Percentiles rank a stretch among this genome's conserved stretches.
phyloP scores from a whole-genome alignment of 1,139 yeast species.

The Tardiomyces digboiensis region DNA sequence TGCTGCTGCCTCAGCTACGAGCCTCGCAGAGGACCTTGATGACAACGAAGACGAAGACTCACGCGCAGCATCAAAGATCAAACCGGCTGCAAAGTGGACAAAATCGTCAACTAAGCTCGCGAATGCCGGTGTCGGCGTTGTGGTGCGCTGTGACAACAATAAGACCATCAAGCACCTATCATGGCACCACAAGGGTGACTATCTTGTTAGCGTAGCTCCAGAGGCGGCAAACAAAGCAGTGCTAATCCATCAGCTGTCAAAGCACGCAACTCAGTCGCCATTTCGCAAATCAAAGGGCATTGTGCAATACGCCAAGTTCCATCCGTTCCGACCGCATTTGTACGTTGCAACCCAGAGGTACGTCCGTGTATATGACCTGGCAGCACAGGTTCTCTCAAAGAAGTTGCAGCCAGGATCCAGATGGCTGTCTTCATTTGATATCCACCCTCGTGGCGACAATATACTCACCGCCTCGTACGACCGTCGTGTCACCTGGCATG shows the following conservation, averaged over 20 bases:
- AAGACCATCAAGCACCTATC: constrained; percentile 73
- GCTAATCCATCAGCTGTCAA: constrained; percentile 86
- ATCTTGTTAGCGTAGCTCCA: constrained; percentile 89
- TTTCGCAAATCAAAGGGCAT: constrained; percentile 90
- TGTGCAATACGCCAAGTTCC: constrained; percentile 93
- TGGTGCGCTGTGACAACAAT: constrained; percentile 44
- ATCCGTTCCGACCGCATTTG: constrained; percentile 90
- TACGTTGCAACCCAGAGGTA: constrained; percentile 94
- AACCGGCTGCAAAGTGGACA: constrained; percentile 72
- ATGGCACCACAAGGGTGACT: constrained; percentile 98
- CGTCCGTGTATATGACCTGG: constrained; percentile 79
- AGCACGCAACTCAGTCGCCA: constrained; percentile 96
- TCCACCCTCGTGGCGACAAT: constrained; percentile 96
- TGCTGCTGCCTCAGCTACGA: constrained; percentile 19
- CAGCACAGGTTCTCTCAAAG: constrained; percentile 75
- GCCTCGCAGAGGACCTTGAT: constrained; percentile 6
- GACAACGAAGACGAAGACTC: constrained; percentile 26
- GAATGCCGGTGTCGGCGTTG: constrained; percentile 61
- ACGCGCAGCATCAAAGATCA: constrained; percentile 34
- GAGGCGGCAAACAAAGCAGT: constrained; percentile 85
- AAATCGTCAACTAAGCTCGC: constrained; percentile 63
- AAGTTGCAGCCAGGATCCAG: constrained; percentile 92
- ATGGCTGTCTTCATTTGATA: constrained; percentile 85
- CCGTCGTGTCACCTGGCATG: constrained; percentile 96
- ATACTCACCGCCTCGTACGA: constrained; percentile 89